phyloP scores from a whole-genome alignment of 768 basidiomycete genomes.

The Mycena filopes region DNA sequence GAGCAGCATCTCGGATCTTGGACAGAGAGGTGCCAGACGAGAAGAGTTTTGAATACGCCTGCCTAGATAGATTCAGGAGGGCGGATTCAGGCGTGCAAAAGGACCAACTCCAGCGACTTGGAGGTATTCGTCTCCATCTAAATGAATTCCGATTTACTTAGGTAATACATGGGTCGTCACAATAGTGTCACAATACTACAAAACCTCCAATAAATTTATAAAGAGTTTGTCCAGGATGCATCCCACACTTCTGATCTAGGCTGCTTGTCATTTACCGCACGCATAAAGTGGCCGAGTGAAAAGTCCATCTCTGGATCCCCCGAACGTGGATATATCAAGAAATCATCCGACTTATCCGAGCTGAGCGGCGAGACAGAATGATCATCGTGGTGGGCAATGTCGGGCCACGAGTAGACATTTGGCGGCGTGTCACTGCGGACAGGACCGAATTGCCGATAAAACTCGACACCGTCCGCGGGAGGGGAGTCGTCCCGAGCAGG shows the following conservation, averaged over 20 bases:
- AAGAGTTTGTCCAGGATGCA: not conserved
- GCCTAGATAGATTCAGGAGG: slow-evolving; percentile 41
- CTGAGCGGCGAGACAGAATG: slow-evolving; percentile 22
- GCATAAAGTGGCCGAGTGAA: slow-evolving; percentile 23
- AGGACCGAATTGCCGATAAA: slow-evolving; percentile 36
- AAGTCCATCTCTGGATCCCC: slow-evolving; percentile 29
- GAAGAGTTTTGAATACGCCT: slow-evolving; percentile 59
- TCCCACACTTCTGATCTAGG: slow-evolving; percentile 14
- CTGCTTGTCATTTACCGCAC: slow-evolving; percentile 15
- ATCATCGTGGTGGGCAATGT: slow-evolving; percentile 41
- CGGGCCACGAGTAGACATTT: slow-evolving; percentile 56
- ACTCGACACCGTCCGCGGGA: slow-evolving; percentile 31
- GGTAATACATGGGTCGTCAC: not conserved
- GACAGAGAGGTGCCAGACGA: slow-evolving; percentile 63
- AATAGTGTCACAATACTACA: not conserved
- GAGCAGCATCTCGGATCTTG: slow-evolving; percentile 73
- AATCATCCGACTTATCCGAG: slow-evolving; percentile 14
- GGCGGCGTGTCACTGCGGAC: slow-evolving; percentile 42
- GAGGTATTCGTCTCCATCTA: slow-evolving; percentile 10
- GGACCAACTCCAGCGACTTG: slow-evolving; percentile 30
- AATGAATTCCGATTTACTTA: not conserved
- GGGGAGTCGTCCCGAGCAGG: slow-evolving; percentile 15
- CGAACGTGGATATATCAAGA: slow-evolving; percentile 28
- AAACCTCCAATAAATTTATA: not conserved
- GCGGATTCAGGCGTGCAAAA: not conserved